Conservation (phyloP, 805 yeast genomes). For the Candida alai region DNA sequence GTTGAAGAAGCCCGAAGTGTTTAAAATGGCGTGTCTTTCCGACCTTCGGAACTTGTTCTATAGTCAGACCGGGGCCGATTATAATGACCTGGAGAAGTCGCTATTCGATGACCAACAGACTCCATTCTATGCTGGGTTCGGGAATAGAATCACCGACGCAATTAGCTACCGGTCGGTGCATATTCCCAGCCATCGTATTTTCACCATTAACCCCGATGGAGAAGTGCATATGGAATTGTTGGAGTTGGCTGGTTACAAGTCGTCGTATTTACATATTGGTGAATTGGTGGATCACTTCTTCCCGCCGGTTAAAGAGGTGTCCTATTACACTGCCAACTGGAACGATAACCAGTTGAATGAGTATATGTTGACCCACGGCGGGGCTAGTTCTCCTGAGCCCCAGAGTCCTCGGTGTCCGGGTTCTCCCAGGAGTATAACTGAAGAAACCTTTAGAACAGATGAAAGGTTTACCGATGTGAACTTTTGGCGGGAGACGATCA, state of each 20-base stretch:
- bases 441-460: slow-evolving; percentile 32
- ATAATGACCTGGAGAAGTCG: neutral
- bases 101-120: slow-evolving; percentile 32
- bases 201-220: slow-evolving; percentile 93
- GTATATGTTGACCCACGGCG: slow-evolving; percentile 19
- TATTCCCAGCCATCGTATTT: slow-evolving; percentile 89
- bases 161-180: slow-evolving; percentile 90
- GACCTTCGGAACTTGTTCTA: slow-evolving; percentile 76
- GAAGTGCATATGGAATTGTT: slow-evolving; percentile 96
- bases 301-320: slow-evolving; percentile 60
- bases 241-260: slow-evolving; percentile 88
- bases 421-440: slow-evolving; percentile 31
- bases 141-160: slow-evolving; percentile 95
- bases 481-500: slow-evolving; percentile 87
- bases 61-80: slow-evolving; percentile 7
- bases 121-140: slow-evolving; percentile 97
- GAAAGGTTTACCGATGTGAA: slow-evolving; percentile 81
- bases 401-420: slow-evolving; percentile 22
- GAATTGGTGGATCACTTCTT: slow-evolving; percentile 96
- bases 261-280: slow-evolving; percentile 83
- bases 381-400: neutral
- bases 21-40: slow-evolving; percentile 92
- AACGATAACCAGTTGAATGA: slow-evolving; percentile 33
- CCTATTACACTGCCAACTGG: slow-evolving; percentile 30
- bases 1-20: slow-evolving; percentile 93